Percentiles rank a stretch among this genome's conserved stretches.
Conservation (phyloP, 768 basidiomycete species). For the Dentipellis fragilis region DNA sequence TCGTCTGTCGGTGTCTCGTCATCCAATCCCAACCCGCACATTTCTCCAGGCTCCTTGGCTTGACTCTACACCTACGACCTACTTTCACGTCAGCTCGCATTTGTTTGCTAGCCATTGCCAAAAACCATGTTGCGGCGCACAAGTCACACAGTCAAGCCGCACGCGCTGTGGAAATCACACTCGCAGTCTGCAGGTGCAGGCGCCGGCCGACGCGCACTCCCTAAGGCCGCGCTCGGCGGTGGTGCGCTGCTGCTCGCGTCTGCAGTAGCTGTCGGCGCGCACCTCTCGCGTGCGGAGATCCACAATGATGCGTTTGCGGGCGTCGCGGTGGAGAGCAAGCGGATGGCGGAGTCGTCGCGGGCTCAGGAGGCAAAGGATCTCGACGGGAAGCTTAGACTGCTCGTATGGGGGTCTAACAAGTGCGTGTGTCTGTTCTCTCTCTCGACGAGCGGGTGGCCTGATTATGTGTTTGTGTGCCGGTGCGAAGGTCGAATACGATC, state of each 20-base stretch:
- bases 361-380: slow-evolving; percentile 18
- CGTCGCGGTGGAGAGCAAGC: neutral
- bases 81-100: too few species aligned
- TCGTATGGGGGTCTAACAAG: slow-evolving; percentile 76
- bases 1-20: too few species aligned
- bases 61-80: too few species aligned
- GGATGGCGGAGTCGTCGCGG: neutral
- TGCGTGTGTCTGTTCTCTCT: too few species aligned
- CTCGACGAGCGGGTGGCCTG: neutral
- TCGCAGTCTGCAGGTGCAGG: neutral
- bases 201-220: neutral
- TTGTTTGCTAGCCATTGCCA: too few species aligned
- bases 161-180: neutral
- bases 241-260: slow-evolving; percentile 1
- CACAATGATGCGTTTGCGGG: slow-evolving; percentile 25
- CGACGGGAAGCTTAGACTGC: slow-evolving; percentile 19
- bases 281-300: slow-evolving; percentile 10
- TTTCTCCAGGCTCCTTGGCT: too few species aligned
- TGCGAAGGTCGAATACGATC: slow-evolving; percentile 37
- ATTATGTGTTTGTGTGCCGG: neutral
- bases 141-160: neutral
- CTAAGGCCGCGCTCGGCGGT: slow-evolving; percentile 1
- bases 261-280: slow-evolving; percentile 2
- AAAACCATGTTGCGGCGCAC: neutral
- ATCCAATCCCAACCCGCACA: too few species aligned